Evolutionary conservation across 768 basidiomycete genomes (phyloP), one percentile per base, ranked within the genome.

Genomic region (Tephrocybe sp.): DNA sequence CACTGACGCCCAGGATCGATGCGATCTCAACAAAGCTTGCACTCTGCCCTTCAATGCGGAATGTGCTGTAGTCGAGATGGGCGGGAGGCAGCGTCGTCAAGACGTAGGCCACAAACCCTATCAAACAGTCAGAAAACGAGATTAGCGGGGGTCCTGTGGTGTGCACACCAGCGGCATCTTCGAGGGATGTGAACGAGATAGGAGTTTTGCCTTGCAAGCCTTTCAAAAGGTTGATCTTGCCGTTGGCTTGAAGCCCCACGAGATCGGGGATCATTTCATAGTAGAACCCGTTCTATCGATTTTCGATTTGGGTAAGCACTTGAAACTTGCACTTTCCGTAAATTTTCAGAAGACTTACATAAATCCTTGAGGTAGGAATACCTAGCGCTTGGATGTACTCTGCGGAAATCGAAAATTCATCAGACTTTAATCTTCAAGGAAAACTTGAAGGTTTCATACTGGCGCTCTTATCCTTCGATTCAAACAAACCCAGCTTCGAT

Each of bases 21-120:
- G 47, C 68, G 30, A 66, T 39, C 0, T 62, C 53, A 13, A 58
- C 37, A 16, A 67, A 60, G 11, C 63, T 59, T n/a, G 47, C 61
- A 5, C 64, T 67, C 35, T 72, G 63, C 12, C 69, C 70, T 49
- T 71, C 53, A 27, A 72, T 60, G 22, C 62, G 69, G 57, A 69
- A 68, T 1, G 64, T 63, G 1, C 47, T 57, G 35, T 71, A 48
- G 7, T 59, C 60, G 13, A 72, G 58, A 28, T 59, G 52, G n/a
- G 52, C 22, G 0, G 56, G 36, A 12, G 67, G 64, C 1, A 71
- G 49, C 9, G 59, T 60, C 12, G 68, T 51, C 15, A 55, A 31
- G 30, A 53, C 19, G 30, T 52, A 40, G 25, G 56, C 44, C 21
- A 46, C 45, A 37, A 49, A 56, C 2, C 47, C 51, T 56, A 24